These are phyloP conservation scores for Turnera subulata DNA, from an alignment of 345 rosid species.

Conservation along the genomic window DNA sequence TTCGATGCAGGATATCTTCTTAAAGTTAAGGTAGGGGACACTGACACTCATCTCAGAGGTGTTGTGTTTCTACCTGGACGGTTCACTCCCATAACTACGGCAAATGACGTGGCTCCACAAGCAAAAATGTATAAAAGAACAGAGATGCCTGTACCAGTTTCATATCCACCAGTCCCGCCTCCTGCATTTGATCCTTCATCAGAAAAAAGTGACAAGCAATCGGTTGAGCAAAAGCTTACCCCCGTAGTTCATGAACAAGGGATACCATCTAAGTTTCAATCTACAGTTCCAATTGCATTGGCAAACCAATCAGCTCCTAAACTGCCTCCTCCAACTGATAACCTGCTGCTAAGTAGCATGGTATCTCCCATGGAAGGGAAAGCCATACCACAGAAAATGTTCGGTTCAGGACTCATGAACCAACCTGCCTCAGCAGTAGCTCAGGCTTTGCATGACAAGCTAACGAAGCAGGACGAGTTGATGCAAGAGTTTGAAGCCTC, in stretches of 20 bases:
- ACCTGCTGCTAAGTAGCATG: conserved; percentile 23
- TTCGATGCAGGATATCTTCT: conserved; percentile 67
- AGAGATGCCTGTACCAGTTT: conserved; percentile 38
- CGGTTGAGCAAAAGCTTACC: conserved; percentile 21
- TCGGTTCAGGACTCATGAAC: conserved; percentile 30
- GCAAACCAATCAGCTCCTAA: conserved; percentile 29
- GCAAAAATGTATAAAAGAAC: conserved; percentile 47
- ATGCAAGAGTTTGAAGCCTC: conserved; percentile 27
- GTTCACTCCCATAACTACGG: conserved; percentile 43
- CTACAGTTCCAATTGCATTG: conserved; percentile 9
- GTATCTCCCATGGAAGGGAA: conserved; percentile 25
- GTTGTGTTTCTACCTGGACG: conserved; percentile 45
- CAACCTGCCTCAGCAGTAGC: conserved; percentile 18
- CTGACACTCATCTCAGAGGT: conserved; percentile 51
- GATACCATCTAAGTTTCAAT: conserved; percentile 17
- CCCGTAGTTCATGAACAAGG: conserved; percentile 23
- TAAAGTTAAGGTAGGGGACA: conserved; percentile 48
- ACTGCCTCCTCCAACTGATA: conserved; percentile 20
- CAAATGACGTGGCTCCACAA: conserved; percentile 64
- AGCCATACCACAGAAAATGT: conserved; percentile 8
- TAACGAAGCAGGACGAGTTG: conserved; percentile 21
- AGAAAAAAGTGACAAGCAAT: conserved; percentile 27
- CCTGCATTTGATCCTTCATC: conserved; percentile 17
- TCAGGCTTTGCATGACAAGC: conserved; percentile 16
- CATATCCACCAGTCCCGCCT: conserved; percentile 16